These are phyloP conservation scores for Arthrobotrys pseudoclavata DNA, from an alignment of 2,329 filamentous ascomycete genomes.

Conservation along the genomic window DNA sequence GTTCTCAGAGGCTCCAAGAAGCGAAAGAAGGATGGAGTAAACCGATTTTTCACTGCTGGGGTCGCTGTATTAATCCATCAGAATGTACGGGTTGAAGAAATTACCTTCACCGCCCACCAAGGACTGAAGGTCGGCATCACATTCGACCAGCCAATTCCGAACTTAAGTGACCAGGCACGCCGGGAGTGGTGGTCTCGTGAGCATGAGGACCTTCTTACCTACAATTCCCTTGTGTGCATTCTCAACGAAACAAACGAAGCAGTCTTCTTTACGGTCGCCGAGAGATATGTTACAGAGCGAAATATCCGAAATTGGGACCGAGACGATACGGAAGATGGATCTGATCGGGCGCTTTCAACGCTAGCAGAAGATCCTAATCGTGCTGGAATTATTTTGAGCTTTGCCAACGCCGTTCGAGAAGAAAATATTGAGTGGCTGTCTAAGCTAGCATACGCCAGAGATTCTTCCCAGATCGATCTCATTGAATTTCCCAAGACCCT, in stretches of 20 bases:
- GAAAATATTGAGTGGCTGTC: conserved; percentile 58
- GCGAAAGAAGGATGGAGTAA: conserved; percentile 42
- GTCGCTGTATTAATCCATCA: conserved; percentile 18
- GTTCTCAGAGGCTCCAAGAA: conserved; percentile 18
- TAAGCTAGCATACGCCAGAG: neutral
- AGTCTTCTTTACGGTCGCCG: conserved; percentile 59
- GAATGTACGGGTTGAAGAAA: conserved; percentile 30
- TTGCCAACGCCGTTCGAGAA: conserved; percentile 61
- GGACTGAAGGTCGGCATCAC: conserved; percentile 58
- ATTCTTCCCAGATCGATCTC: conserved; percentile 65
- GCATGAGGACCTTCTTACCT: conserved; percentile 60
- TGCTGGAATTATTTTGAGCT: conserved; percentile 62
- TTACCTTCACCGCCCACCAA: conserved; percentile 39
- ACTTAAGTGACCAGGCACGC: conserved; percentile 21
- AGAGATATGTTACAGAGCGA: conserved; percentile 36
- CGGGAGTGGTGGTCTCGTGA: conserved; percentile 61
- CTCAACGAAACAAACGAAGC: conserved; percentile 49
- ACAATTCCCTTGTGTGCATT: conserved; percentile 61
- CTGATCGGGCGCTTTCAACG: conserved; percentile 4
- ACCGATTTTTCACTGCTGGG: conserved; percentile 53
- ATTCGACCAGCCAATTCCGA: conserved; percentile 59
- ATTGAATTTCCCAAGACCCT: conserved; percentile 76
- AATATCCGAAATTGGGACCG: conserved; percentile 39
- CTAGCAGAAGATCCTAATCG: conserved; percentile 61
- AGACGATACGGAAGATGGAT: conserved; percentile 35